Evolutionary conservation across 116 monocot species (phyloP).

Genomic region (Thalassia testudinum): DNA sequence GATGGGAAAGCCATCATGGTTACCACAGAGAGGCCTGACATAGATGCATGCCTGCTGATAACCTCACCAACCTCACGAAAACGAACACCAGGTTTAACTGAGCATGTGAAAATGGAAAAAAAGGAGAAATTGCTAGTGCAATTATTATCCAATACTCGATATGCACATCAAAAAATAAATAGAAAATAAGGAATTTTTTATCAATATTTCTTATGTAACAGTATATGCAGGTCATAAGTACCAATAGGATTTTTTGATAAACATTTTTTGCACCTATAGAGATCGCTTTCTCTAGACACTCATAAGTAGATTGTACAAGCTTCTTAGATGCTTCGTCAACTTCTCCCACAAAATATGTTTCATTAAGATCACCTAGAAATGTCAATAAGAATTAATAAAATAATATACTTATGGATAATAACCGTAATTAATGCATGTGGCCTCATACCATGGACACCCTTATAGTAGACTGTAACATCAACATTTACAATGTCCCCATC

Average conservation of each 20-base stretch:
- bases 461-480: conserved; percentile 88
- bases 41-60: conserved; percentile 81
- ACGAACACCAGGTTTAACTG: conserved; percentile 97
- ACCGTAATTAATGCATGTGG: not conserved
- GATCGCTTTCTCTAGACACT: conserved; percentile 97
- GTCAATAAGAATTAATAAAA: conserved; percentile 4
- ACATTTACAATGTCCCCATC: conserved; percentile 99
- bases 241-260: not conserved
- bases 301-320: conserved; percentile 84
- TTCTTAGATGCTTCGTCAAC: conserved; percentile 67
- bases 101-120: not conserved
- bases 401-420: not conserved
- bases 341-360: conserved; percentile 94
- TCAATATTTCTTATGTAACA: too few species aligned
- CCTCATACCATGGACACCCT: conserved; percentile 82
- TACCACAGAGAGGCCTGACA: conserved; percentile 95
- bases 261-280: conserved; percentile 49
- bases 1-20: conserved; percentile 7
- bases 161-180: not conserved
- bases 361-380: conserved; percentile 85
- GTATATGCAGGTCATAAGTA: not conserved
- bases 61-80: conserved; percentile 97
- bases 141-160: not conserved
- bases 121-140: not conserved
- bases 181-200: too few species aligned